Evolutionary conservation across 495 filamentous ascomycete species (phyloP).

Genomic region (Neurospora pannonica): DNA sequence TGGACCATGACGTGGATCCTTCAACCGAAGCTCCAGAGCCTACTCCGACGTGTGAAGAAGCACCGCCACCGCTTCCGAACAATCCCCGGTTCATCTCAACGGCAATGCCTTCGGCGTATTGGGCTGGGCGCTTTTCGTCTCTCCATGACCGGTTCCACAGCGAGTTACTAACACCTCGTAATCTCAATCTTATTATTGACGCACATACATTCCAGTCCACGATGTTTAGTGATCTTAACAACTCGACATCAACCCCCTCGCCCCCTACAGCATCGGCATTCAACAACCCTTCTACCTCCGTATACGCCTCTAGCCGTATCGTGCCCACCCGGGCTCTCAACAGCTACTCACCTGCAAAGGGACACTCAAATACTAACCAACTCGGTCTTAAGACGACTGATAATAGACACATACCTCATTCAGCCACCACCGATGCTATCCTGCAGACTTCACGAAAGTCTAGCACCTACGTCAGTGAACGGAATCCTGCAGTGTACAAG

Average conservation of each 20-base stretch:
- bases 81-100: constrained; percentile 16
- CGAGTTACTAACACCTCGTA: constrained; percentile 28
- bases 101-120: constrained; percentile 33
- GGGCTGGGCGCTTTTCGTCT: constrained; percentile 47
- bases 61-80: neutral
- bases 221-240: constrained; percentile 7
- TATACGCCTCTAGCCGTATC: constrained; percentile 6
- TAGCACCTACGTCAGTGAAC: neutral
- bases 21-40: neutral
- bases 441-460: constrained; percentile 6
- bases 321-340: neutral
- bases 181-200: constrained; percentile 18
- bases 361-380: neutral
- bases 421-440: constrained; percentile 19
- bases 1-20: neutral
- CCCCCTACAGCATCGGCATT: constrained; percentile 7
- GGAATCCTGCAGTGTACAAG: neutral
- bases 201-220: constrained; percentile 14
- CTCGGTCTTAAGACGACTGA: neutral
- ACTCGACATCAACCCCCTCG: neutral
- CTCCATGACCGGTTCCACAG: constrained; percentile 44
- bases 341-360: neutral
- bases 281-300: constrained; percentile 15
- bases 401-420: constrained; percentile 1
- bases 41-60: neutral